Evolutionary conservation across 169 alveolate species (phyloP).

Genomic region (Plasmodium inui): DNA sequence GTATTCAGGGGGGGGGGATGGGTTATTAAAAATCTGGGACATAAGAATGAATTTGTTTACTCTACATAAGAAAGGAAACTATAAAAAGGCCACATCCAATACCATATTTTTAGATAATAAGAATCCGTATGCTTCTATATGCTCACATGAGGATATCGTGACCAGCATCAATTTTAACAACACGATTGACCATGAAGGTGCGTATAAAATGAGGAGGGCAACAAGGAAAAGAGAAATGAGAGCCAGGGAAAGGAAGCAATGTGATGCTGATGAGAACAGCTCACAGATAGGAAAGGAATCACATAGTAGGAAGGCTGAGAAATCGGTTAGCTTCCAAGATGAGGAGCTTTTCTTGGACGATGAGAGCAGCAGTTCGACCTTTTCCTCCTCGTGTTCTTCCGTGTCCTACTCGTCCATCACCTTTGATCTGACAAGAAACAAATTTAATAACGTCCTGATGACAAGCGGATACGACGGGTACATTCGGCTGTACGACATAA

Average conservation of each 20-base stretch:
- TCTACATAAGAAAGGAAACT: not conserved
- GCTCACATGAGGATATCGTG: conserved; percentile 67
- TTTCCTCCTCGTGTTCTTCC: conserved; percentile 29
- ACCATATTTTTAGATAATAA: conserved; percentile 17
- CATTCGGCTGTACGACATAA: conserved; percentile 66
- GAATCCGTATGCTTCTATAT: conserved; percentile 71
- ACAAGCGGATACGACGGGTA: conserved; percentile 75
- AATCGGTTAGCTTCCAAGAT: not conserved
- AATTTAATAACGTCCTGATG: conserved; percentile 44
- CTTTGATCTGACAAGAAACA: conserved; percentile 37
- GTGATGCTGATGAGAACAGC: not conserved
- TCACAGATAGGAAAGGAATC: not conserved
- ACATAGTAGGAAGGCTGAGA: not conserved
- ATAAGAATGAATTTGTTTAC: conserved; percentile 73
- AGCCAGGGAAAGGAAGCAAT: not conserved
- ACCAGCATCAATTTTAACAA: conserved; percentile 72
- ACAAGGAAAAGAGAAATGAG: not conserved
- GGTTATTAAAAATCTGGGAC: conserved; percentile 84
- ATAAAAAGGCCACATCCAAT: not conserved
- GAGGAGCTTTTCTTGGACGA: not conserved
- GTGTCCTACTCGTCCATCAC: conserved; percentile 31
- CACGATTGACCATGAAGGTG: conserved; percentile 22
- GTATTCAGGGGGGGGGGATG: conserved; percentile 86
- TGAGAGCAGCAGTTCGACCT: conserved; percentile 1
- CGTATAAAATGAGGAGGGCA: conserved; percentile 24